Evolutionary conservation across 257 asterid species (phyloP), one percentile per base, ranked within the genome.

Genomic region (Capsicum rhomboideum): DNA sequence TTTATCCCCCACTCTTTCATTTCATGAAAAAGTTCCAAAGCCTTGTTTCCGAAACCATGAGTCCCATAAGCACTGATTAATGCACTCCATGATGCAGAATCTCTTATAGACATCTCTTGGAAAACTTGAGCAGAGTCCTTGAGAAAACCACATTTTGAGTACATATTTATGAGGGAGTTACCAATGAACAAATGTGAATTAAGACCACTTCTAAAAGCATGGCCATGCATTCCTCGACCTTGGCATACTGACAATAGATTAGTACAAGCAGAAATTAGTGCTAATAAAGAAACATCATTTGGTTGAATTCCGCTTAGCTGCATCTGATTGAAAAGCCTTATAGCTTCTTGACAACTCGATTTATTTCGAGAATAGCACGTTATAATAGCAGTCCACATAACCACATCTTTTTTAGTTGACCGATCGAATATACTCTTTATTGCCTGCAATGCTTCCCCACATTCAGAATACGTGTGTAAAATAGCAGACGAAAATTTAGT

Each of bases 321-420:
- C 98, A 94, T 92, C 86, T 88, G 84, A 77, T 85, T 82, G 80
- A 93, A 93, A 58, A 90, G 88, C 81, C 78, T 49, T 44, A 92
- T 72, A 82, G 95, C 95, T 91, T 90, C 92, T 84, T 74, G 85
- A 28, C 86, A 91, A 80, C 74, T 79, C 53, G 85, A 84, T 83
- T 75, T 87, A 31, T 86, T 84, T 55, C 53, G 88, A 18, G 97
- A 88, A 88, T 90, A 90, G 81, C 92, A 90, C 28, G 88, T 87
- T 63, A 93, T 91, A 80, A 94, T 87, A 21, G 94, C 85, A 87
- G 95, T 94, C 98, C 98, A 93, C 88, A 90, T 85, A 52, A 92
- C 95, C n/a, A 91, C 84, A 79, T 90, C 95, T 85, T 92, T 91
- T 26, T 72, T 87, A 52, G 53, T 66, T 69, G 89, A 88, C 88